These are phyloP conservation scores for Melanomma pulvis-pyrius DNA, from an alignment of 495 filamentous ascomycete genomes.

Conservation along the genomic window DNA sequence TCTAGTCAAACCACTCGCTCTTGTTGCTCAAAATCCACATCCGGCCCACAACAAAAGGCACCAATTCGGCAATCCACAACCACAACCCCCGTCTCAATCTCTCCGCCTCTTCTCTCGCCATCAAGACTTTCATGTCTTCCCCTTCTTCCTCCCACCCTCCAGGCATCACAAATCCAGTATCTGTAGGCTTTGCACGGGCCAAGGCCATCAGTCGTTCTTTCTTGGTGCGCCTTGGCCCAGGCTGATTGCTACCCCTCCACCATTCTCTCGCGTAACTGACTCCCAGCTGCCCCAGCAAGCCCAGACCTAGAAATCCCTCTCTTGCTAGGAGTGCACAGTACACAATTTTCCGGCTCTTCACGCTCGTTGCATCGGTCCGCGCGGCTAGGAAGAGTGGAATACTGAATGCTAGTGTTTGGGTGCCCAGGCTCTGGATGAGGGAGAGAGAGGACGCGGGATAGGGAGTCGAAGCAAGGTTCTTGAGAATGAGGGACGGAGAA, in stretches of 20 bases:
- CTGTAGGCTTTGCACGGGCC: neutral
- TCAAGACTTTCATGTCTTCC: neutral
- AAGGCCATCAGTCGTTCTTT: neutral
- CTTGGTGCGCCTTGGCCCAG: neutral
- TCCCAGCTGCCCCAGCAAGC: conserved; percentile 15
- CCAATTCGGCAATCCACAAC: conserved; percentile 29
- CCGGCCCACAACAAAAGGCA: conserved; percentile 30
- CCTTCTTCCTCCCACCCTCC: neutral
- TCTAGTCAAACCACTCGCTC: conserved; percentile 24
- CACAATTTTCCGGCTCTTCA: conserved; percentile 11
- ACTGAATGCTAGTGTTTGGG: conserved; percentile 23
- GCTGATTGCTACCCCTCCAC: neutral
- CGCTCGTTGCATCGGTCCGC: neutral
- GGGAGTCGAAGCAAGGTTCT: conserved; percentile 1
- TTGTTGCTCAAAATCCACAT: conserved; percentile 17
- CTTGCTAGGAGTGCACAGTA: conserved; percentile 19
- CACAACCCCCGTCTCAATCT: conserved; percentile 18
- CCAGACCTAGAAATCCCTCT: conserved; percentile 8
- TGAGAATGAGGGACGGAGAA: conserved; percentile 13
- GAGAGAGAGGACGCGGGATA: conserved; percentile 7
- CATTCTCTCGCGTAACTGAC: neutral
- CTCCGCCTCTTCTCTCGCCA: neutral
- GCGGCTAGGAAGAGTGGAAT: conserved; percentile 26
- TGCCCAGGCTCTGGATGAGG: conserved; percentile 15
- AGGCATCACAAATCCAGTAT: neutral